Conservation (phyloP, 83 land plant species). For the Isoetes engelmannii region DNA sequence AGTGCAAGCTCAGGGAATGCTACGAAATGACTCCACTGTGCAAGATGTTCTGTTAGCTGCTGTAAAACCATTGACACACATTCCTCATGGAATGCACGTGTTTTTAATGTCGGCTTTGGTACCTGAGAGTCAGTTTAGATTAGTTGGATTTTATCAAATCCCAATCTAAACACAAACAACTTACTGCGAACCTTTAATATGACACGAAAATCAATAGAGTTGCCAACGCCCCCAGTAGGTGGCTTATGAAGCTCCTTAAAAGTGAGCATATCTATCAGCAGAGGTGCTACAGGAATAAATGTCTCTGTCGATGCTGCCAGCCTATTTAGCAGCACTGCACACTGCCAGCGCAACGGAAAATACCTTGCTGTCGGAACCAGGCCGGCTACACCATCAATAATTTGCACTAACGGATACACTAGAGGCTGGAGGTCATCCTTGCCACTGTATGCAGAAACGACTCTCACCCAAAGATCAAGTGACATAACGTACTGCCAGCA, state of each 20-base stretch:
- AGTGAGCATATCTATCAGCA: conserved; percentile 62
- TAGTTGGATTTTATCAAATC: neutral
- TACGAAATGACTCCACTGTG: conserved; percentile 79
- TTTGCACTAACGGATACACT: conserved; percentile 53
- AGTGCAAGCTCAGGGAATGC: conserved; percentile 84
- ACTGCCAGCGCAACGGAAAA: conserved; percentile 75
- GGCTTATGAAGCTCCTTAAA: conserved; percentile 48
- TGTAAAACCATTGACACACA: conserved; percentile 64
- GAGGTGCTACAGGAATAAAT: conserved; percentile 69
- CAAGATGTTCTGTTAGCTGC: conserved; percentile 59
- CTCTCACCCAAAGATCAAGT: conserved; percentile 75
- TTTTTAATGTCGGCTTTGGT: conserved; percentile 54
- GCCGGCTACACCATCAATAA: conserved; percentile 64
- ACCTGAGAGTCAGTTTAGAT: conserved; percentile 36
- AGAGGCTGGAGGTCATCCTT: conserved; percentile 57
- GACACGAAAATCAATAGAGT: conserved; percentile 35
- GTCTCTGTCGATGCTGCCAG: conserved; percentile 61
- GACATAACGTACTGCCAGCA: conserved; percentile 80
- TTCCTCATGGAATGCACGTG: conserved; percentile 59
- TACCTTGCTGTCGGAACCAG: conserved; percentile 69
- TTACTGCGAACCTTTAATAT: conserved; percentile 47
- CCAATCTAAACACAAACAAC: neutral
- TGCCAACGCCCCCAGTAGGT: conserved; percentile 44
- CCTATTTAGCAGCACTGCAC: conserved; percentile 62
- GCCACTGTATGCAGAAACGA: conserved; percentile 42